A percentile compares a stretch with the other conserved stretches of the same genome.
Evolutionary conservation across 2,329 filamentous ascomycete species (phyloP).

Genomic region (Massarina eburnea): DNA sequence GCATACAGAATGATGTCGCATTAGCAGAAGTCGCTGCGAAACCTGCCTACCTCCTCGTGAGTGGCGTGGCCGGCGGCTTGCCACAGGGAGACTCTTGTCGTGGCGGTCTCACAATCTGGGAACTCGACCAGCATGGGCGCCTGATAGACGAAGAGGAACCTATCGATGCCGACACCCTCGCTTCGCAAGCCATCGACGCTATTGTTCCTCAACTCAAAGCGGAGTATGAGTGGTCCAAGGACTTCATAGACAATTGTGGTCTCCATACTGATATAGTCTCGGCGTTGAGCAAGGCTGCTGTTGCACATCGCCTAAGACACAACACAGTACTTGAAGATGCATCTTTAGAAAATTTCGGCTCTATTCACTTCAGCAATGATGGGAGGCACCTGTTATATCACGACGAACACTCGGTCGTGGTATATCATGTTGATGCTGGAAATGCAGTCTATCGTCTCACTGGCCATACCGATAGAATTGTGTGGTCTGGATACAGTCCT

Average conservation of each 20-base stretch:
- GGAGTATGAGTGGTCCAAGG: conserved; percentile 29
- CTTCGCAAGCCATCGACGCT: conserved; percentile 27
- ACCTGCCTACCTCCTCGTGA: conserved; percentile 25
- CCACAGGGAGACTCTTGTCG: background rate
- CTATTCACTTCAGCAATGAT: conserved; percentile 21
- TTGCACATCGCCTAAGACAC: conserved; percentile 24
- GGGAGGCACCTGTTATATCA: conserved; percentile 20
- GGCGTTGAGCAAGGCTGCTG: conserved; percentile 18
- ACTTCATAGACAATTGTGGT: conserved; percentile 22
- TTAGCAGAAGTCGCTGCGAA: background rate
- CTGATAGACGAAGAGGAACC: conserved; percentile 29
- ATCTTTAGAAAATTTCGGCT: conserved; percentile 13
- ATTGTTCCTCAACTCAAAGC: conserved; percentile 25
- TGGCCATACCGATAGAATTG: conserved; percentile 30
- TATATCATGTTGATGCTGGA: conserved; percentile 20
- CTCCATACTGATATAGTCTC: conserved; percentile 23
- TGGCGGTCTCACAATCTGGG: conserved; percentile 27
- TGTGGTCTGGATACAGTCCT: conserved; percentile 30
- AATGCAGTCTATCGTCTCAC: conserved; percentile 17
- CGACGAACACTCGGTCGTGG: conserved; percentile 12
- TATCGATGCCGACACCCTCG: conserved; percentile 22
- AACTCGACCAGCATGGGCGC: conserved; percentile 29
- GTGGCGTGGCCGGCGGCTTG: conserved; percentile 7
- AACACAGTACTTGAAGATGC: conserved; percentile 22
- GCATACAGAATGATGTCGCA: background rate